phyloP scores from a whole-genome alignment of 352 stramenopile genomes.

The Globisporangium sylvaticum region DNA sequence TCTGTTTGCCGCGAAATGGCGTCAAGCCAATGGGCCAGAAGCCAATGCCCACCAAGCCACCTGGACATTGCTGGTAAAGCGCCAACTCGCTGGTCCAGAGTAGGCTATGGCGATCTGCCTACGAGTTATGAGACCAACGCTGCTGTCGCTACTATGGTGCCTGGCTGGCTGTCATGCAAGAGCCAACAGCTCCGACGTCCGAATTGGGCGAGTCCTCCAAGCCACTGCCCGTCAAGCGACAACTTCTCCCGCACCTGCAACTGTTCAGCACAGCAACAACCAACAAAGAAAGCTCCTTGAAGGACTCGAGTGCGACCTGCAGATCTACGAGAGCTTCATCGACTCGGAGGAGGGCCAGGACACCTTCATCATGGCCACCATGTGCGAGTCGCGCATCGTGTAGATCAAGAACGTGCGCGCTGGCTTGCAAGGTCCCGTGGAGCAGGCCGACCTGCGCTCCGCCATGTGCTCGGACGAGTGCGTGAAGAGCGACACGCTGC shows the following conservation, averaged over 20 bases:
- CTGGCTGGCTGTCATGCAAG: not conserved
- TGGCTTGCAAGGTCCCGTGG: constrained; percentile 53
- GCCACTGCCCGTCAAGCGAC: not conserved
- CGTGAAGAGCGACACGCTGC: constrained; percentile 70
- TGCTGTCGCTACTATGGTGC: not conserved
- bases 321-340: constrained; percentile 50
- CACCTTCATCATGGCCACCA: constrained; percentile 66
- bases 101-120: not conserved
- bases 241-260: not conserved
- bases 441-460: constrained; percentile 61
- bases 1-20: not conserved
- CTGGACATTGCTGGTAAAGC: not conserved
- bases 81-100: not conserved
- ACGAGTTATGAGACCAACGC: not conserved
- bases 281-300: constrained; percentile 3
- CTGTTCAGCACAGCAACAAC: not conserved
- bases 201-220: not conserved
- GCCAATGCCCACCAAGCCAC: not conserved
- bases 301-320: constrained; percentile 44
- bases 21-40: not conserved
- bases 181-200: not conserved
- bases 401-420: constrained; percentile 59
- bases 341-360: constrained; percentile 53
- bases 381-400: constrained; percentile 75
- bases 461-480: constrained; percentile 70